These are phyloP conservation scores for Penicillium riverlandense DNA, from an alignment of 495 filamentous ascomycete genomes.

Conservation along the genomic window DNA sequence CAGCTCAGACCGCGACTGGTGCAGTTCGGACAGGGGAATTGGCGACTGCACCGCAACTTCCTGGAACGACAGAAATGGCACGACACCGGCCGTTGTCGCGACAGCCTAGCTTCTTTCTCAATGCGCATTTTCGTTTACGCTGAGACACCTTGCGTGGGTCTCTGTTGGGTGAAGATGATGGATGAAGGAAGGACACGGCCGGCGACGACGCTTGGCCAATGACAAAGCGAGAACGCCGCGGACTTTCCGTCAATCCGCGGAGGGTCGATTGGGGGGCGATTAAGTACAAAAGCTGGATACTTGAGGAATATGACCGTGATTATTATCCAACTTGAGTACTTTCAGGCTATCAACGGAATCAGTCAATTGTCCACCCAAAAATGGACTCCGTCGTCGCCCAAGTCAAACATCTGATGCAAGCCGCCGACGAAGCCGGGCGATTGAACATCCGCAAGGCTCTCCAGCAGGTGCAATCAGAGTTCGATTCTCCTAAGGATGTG, in stretches of 20 bases:
- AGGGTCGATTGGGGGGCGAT: no score
- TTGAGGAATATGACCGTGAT: no score
- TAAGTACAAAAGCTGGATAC: no score
- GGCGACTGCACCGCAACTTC: constrained; percentile 38
- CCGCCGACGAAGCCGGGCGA: constrained; percentile 14
- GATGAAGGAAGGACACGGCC: no score
- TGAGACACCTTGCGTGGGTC: neutral
- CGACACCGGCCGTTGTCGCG: constrained; percentile 22
- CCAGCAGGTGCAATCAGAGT: constrained; percentile 6
- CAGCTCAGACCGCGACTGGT: constrained; percentile 27
- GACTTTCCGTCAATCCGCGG: no score
- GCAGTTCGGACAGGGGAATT: constrained; percentile 37
- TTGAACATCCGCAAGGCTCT: constrained; percentile 14
- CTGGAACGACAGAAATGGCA: constrained; percentile 39
- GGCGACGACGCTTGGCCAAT: no score
- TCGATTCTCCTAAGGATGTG: constrained; percentile 16
- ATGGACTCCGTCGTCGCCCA: constrained; percentile 24
- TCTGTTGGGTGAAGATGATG: neutral
- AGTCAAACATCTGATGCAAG: constrained; percentile 11
- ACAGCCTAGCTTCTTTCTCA: constrained; percentile 5
- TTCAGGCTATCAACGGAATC: neutral
- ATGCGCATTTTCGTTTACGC: constrained; percentile 3
- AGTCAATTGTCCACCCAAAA: neutral
- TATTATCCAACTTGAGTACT: no score
- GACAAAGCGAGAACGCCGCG: no score